Evolutionary conservation across 2,329 filamentous ascomycete species (phyloP), one percentile per base, ranked within the genome.

Genomic region (Teratosphaeria viscida): DNA sequence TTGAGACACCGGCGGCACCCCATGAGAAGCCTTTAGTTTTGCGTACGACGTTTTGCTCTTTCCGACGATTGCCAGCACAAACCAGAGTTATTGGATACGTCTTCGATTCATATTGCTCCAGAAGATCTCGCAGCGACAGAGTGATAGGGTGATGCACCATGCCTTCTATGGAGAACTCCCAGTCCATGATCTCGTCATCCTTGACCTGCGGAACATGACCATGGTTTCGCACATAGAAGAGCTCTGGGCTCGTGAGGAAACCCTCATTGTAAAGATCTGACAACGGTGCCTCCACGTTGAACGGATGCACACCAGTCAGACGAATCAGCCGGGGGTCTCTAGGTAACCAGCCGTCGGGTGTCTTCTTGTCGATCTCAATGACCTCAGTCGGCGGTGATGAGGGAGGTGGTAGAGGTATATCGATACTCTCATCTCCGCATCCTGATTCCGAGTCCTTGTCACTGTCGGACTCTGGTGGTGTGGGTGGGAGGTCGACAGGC

Each of bases 1-100:
- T 96, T 0, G 90, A 95, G 5, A 96, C 72, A 27, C 91, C 92
- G 3, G 89, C 91, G 0, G 92, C 80, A 39, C 92, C 92, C 92
- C 92, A 96, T 2, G 90, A 95, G 75, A 96, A 96, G 0, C 92
- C 92, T 68, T 96, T 95, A 1, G 89, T 90, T 73, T 96, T 96
- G 16, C 90, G 82, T 2, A 96, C 89, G 57, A 90, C 80, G 66
- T 96, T 96, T 71, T 96, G 92, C 74, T 96, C 92, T 75, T 96
- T 96, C 35, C 92, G 83, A 61, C 92, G 82, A 72, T 96, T 96
- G 1, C 92, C 92, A 3, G 92, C 92, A 72, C 92, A 96, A 26
- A 96, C 91, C 1, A 96, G 81, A 0, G 92, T 96, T 61, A 96
- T 81, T 0, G 92, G 92, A 60, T 88, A 89, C 2, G 91, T 96